Base-by-base conservation (phyloP, 2,329 filamentous ascomycete genomes). In the Drechslera avenae region DNA sequence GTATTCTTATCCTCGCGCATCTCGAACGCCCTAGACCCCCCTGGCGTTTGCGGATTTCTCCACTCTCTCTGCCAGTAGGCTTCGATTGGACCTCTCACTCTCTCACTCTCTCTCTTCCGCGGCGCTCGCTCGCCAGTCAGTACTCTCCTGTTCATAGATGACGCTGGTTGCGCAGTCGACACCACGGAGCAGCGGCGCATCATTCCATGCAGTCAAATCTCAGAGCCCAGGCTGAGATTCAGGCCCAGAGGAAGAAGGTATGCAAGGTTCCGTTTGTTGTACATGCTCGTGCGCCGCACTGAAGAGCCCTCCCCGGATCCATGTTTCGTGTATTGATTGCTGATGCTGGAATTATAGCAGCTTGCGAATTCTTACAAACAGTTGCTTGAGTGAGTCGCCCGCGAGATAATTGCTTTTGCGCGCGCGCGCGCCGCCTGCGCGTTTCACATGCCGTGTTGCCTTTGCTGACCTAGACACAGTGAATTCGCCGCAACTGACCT, bases 301-400 rank as follows among this genome's bases (percentile, higher is more conserved):
- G 52, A 46, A 41, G 46, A 52, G 42, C 28, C 45, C 28, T 13
- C 35, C 28, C 14, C 35, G 39, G 34, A 31, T 45, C 37, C 39
- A 39, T 37, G 26, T 21, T 41, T 12, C 21, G 16, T 31, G 21
- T 19, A 43, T 34, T 10, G 16, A 8, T 45, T 33, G 53, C 49
- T 55, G 44, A 55, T 33, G 32, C 46, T 45, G 26, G 40, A 41
- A 52, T 37, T 46, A 54, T 48, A 54, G 52, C 75, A 97, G 92
- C 92, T 99, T 81, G 91, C 92, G 73, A 90, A 88, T 76, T 97
- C 94, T 64, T 99, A 99, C 79, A 90, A 96, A 79, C 89, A 96
- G 78, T 84, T 99, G 68, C 85, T 99, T 68, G 89, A 95, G 91
- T 96, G 86, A 77, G 88, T 78, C 39, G 16, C 30, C 34, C 39